phyloP scores from a whole-genome alignment of 768 basidiomycete genomes.

The Termitomyces eurrhizus region DNA sequence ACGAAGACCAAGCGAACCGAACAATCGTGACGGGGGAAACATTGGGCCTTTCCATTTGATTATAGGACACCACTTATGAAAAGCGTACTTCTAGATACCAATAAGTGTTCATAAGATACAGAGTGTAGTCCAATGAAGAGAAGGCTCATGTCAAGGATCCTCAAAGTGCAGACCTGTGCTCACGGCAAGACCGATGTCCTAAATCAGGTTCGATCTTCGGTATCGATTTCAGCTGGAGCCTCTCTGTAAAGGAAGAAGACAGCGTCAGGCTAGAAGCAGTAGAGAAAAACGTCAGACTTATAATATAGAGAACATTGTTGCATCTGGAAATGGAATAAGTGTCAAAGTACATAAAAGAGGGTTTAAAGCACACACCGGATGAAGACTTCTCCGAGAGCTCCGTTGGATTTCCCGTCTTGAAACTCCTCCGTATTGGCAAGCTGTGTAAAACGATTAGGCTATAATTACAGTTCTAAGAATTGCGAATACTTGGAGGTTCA shows the following conservation, averaged over 20 bases:
- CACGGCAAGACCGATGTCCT: neutral
- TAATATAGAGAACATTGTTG: constrained; percentile 96
- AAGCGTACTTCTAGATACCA: neutral
- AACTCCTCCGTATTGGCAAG: constrained; percentile 99
- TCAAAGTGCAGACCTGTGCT: neutral
- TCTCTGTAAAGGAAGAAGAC: constrained; percentile 56
- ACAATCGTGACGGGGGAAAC: neutral
- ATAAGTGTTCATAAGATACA: neutral
- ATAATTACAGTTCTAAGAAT: neutral
- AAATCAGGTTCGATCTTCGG: constrained; percentile 1
- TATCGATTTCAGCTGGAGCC: constrained; percentile 50
- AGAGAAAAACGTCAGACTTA: constrained; percentile 46
- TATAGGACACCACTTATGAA: neutral
- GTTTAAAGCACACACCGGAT: constrained; percentile 64
- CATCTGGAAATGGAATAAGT: constrained; percentile 46
- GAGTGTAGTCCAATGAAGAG: neutral
- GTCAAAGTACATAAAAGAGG: neutral
- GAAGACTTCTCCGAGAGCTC: constrained; percentile 97
- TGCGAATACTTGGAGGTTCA: constrained; percentile 88
- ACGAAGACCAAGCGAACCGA: neutral
- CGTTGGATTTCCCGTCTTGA: constrained; percentile 93
- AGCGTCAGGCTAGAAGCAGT: constrained; percentile 17
- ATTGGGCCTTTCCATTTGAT: neutral
- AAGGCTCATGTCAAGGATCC: neutral
- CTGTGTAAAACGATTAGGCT: constrained; percentile 35